Base-by-base conservation (phyloP, 2,329 filamentous ascomycete species). In the Aquanectria penicillioides region DNA sequence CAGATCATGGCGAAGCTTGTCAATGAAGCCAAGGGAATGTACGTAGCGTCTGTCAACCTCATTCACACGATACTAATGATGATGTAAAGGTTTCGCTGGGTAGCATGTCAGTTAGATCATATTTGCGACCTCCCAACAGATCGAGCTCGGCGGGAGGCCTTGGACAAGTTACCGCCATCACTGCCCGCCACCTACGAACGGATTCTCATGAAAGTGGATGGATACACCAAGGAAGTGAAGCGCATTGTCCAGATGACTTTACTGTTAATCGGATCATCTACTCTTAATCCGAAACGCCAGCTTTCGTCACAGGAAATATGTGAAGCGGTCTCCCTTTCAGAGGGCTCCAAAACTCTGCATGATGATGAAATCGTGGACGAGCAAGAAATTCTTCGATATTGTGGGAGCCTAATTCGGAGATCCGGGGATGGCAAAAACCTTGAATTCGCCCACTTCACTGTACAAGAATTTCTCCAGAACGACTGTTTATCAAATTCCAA, bases 61-160 rank as follows among this genome's bases (percentile, higher is more conserved):
- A 15, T 6, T 37, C 4, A 4, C 9, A 2, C 2, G 1, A 17
- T 20, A 4, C 18, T 49, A 11, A 49, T 18, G 13, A 7, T 8
- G 4, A 7, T 17, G 6, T 12, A 10, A 3, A 61, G 60, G 61
- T 63, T 63, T 22, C 57, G 57, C 0, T 63, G 57, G 61, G 61
- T 52, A 12, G n/a, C 25, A 4, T 63, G 61, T 10, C 61, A 63
- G 7, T n/a, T 63, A 0, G 57, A 63, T 6, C 12, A 52, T 2
- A 20, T 63, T 10, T 63, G 61, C 29, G n/a, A 52, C 1, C 34
- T 57, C 8, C 44, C 17, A 1, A 34, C 17, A 1, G 53, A 63
- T n/a, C 4, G 34, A 18, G 52, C 4, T 6, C 61, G 61, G 0
- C 40, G 28, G 7, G 29, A 40, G 1, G 61, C 57, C 0, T 13